Conservation (phyloP, 495 filamentous ascomycete species). For the Xanthoparmelia taractica region DNA sequence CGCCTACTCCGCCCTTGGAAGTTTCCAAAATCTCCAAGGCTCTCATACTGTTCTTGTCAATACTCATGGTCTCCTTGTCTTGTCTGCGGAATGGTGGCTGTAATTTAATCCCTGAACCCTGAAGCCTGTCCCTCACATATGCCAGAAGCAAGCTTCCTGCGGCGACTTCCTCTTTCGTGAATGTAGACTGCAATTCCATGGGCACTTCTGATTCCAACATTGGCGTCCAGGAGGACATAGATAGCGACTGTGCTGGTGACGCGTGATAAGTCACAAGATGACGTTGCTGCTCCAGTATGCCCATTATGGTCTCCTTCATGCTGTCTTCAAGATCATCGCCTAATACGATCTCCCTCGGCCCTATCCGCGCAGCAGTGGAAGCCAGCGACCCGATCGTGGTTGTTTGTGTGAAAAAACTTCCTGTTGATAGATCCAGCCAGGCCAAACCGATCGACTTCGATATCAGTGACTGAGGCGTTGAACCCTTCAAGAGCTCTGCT, state of each 20-base stretch:
- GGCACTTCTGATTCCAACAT: slow-evolving; percentile 65
- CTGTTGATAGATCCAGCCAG: slow-evolving; percentile 93
- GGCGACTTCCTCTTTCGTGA: slow-evolving; percentile 41
- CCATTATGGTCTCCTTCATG: slow-evolving; percentile 31
- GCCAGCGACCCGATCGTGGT: slow-evolving; percentile 63
- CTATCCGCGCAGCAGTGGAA: slow-evolving; percentile 72
- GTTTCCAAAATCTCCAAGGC: slow-evolving; percentile 85
- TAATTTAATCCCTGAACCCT: slow-evolving; percentile 72
- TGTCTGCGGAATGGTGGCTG: slow-evolving; percentile 71
- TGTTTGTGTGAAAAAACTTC: slow-evolving; percentile 82
- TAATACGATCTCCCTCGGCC: slow-evolving; percentile 77
- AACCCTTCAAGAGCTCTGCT: slow-evolving; percentile 12
- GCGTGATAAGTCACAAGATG: slow-evolving; percentile 51
- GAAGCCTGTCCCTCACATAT: slow-evolving; percentile 73
- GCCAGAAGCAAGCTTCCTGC: slow-evolving; percentile 71
- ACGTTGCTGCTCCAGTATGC: slow-evolving; percentile 45
- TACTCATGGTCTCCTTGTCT: slow-evolving; percentile 68
- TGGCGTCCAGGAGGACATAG: slow-evolving; percentile 59
- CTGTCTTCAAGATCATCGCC: slow-evolving; percentile 51
- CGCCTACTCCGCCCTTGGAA: slow-evolving; percentile 58
- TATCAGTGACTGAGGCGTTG: slow-evolving; percentile 33
- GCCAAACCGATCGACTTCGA: slow-evolving; percentile 63
- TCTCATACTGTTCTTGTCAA: slow-evolving; percentile 85
- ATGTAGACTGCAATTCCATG: slow-evolving; percentile 33
- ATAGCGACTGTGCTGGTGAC: slow-evolving; percentile 38